phyloP scores from a whole-genome alignment of 106 monocot genomes.

The Dioscorea zingiberensis region DNA sequence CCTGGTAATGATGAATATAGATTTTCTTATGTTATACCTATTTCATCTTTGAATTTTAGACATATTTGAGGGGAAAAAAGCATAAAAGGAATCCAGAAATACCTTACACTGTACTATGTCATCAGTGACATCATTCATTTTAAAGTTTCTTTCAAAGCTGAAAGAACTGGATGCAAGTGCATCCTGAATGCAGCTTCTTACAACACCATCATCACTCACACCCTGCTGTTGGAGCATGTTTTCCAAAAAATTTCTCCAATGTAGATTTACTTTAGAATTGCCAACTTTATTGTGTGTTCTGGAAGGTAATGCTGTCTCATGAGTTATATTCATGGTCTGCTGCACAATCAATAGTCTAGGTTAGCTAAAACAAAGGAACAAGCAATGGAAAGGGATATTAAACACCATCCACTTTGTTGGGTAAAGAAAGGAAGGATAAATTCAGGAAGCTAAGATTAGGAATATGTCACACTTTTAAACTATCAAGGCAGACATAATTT shows the following conservation, averaged over 20 bases:
- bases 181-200: slow-evolving; percentile 21
- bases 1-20: slow-evolving; percentile 23
- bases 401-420: too few species aligned
- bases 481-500: too few species aligned
- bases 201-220: slow-evolving; percentile 21
- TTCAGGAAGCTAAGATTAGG: too few species aligned
- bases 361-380: background rate
- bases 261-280: slow-evolving; percentile 12
- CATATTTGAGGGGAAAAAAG: background rate
- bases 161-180: slow-evolving; percentile 13
- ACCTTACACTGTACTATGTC: slow-evolving; percentile 12
- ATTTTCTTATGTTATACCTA: too few species aligned
- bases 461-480: too few species aligned
- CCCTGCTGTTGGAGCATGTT: slow-evolving; percentile 23
- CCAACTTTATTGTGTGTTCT: slow-evolving; percentile 6
- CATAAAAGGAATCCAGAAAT: background rate
- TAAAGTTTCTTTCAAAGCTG: background rate
- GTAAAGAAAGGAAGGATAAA: too few species aligned
- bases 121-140: background rate
- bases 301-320: slow-evolving; percentile 8
- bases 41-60: too few species aligned
- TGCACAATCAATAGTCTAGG: slow-evolving; percentile 3
- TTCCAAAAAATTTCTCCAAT: slow-evolving; percentile 25
- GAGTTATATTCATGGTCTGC: slow-evolving; percentile 4
- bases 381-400: too few species aligned